Percentiles rank a stretch among this genome's conserved stretches.
phyloP scores from a whole-genome alignment of 140 eudicot genomes.

The Stevia rebaudiana region DNA sequence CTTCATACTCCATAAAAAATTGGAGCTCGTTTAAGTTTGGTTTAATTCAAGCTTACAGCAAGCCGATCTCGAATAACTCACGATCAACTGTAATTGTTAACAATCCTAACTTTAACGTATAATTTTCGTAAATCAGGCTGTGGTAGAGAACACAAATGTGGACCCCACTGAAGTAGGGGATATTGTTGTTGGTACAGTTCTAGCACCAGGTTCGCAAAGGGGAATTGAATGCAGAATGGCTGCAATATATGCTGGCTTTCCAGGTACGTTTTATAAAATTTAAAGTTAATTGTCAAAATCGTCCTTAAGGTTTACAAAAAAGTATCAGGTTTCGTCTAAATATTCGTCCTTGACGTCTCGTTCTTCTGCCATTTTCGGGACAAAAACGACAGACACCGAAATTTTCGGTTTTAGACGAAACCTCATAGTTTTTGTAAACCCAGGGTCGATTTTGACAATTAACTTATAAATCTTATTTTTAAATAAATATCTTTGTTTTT shows the following conservation, averaged over 20 bases:
- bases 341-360: no score
- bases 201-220: conserved; percentile 76
- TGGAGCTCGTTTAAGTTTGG: background rate
- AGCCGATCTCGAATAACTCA: background rate
- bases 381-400: no score
- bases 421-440: no score
- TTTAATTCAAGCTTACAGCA: background rate
- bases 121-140: conserved; percentile 35
- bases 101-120: background rate
- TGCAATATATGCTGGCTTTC: conserved; percentile 74
- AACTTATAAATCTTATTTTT: background rate
- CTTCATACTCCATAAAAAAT: background rate
- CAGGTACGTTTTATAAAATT: conserved; percentile 30
- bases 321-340: no score
- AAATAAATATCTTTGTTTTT: background rate
- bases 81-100: background rate
- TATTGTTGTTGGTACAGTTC: conserved; percentile 72
- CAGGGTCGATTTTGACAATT: no score
- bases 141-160: conserved; percentile 62
- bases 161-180: conserved; percentile 70
- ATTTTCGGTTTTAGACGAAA: no score
- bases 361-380: no score
- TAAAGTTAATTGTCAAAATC: no score
- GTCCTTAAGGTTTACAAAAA: no score
- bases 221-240: conserved; percentile 80